Conservation (phyloP, 192 early-diverging fungal genomes). For the Geranomyces variabilis region DNA sequence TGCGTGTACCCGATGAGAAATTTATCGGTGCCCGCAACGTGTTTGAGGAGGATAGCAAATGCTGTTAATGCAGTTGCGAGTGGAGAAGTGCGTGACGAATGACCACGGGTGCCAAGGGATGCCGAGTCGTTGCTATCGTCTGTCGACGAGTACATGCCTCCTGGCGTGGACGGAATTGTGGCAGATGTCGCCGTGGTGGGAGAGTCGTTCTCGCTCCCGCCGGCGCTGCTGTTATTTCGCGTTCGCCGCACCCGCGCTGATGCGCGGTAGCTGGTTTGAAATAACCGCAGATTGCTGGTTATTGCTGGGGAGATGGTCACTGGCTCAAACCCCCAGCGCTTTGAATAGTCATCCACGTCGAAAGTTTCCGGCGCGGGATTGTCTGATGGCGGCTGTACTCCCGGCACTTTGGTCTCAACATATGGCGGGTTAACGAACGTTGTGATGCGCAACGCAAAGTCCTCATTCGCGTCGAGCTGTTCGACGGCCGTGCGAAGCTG, state of each 20-base stretch:
- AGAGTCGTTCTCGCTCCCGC: not conserved
- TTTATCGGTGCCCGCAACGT: slow-evolving; percentile 53
- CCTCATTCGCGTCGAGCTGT: slow-evolving; percentile 50
- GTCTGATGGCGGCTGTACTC: slow-evolving; percentile 37
- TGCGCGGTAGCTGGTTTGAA: slow-evolving; percentile 37
- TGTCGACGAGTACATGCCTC: not conserved
- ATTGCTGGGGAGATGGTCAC: slow-evolving; percentile 41
- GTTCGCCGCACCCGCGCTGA: slow-evolving; percentile 15
- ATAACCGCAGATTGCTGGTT: slow-evolving; percentile 40
- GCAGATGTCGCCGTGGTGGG: not conserved
- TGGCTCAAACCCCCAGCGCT: slow-evolving; percentile 35
- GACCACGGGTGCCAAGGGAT: slow-evolving; percentile 10
- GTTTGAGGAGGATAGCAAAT: slow-evolving; percentile 55
- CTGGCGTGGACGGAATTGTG: not conserved
- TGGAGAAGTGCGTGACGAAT: slow-evolving; percentile 6
- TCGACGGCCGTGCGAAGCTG: not conserved
- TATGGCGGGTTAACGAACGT: slow-evolving; percentile 49
- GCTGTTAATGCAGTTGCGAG: slow-evolving; percentile 44
- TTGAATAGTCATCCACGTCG: slow-evolving; percentile 10
- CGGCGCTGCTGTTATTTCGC: not conserved
- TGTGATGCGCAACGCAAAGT: slow-evolving; percentile 48
- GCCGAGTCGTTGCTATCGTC: not conserved
- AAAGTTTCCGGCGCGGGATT: not conserved
- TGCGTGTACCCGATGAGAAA: slow-evolving; percentile 51
- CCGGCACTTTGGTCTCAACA: slow-evolving; percentile 40